Evolutionary conservation across 2,329 filamentous ascomycete species (phyloP).

Genomic region (Sordariomycetes sp.): DNA sequence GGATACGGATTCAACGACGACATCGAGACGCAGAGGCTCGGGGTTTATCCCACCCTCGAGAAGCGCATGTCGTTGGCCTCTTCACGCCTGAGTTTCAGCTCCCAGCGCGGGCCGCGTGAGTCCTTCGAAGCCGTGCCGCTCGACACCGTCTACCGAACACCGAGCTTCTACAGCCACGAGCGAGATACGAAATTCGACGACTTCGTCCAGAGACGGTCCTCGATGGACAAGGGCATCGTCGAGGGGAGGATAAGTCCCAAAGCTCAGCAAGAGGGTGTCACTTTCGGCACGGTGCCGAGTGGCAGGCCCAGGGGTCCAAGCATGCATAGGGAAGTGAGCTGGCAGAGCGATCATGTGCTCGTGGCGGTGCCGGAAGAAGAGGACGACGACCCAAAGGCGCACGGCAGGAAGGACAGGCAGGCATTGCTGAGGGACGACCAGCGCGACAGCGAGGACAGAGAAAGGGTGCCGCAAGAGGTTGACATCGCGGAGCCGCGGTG

Average conservation of each 20-base stretch:
- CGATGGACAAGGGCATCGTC: neutral
- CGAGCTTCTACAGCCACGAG: slow-evolving; percentile 29
- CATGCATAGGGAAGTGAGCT: slow-evolving; percentile 21
- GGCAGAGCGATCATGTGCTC: slow-evolving; percentile 25
- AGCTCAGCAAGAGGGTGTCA: slow-evolving; percentile 2
- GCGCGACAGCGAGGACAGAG: slow-evolving; percentile 11
- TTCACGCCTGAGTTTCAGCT: slow-evolving; percentile 18
- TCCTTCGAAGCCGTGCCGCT: slow-evolving; percentile 5
- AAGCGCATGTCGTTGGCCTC: slow-evolving; percentile 15
- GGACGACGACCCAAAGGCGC: neutral
- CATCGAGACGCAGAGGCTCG: slow-evolving; percentile 14
- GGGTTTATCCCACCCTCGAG: slow-evolving; percentile 14
- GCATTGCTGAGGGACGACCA: slow-evolving; percentile 16
- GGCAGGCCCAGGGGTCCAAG: slow-evolving; percentile 15
- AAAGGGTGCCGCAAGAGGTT: slow-evolving; percentile 12
- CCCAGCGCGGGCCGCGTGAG: slow-evolving; percentile 12
- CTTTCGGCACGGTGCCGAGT: slow-evolving; percentile 3
- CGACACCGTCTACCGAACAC: neutral
- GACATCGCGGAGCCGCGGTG: slow-evolving; percentile 18
- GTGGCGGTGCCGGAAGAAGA: slow-evolving; percentile 26
- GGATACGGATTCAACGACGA: slow-evolving; percentile 33
- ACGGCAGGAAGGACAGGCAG: slow-evolving; percentile 12
- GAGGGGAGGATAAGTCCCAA: neutral
- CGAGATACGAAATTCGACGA: slow-evolving; percentile 38
- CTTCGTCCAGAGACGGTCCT: slow-evolving; percentile 21